A percentile compares a stretch with the other conserved stretches of the same genome.
Evolutionary conservation across 2,329 filamentous ascomycete genomes (phyloP).

Genomic region (Lizonia empirigonia): DNA sequence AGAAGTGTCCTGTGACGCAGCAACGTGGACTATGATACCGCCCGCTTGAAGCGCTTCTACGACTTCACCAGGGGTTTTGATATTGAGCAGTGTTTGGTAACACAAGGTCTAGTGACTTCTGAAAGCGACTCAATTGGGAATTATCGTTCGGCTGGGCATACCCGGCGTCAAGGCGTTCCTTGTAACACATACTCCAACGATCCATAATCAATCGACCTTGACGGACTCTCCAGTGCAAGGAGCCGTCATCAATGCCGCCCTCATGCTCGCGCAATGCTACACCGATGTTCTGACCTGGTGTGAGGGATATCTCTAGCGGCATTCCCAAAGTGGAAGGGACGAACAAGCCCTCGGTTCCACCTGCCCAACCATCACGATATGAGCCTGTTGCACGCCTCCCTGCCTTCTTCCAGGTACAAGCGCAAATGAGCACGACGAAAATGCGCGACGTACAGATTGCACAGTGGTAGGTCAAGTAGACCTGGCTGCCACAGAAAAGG

Average conservation of each 20-base stretch:
- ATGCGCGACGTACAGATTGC: background rate
- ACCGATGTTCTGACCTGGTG: conserved; percentile 1
- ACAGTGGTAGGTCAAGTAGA: background rate
- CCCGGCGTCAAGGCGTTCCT: conserved; percentile 7
- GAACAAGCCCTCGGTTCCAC: conserved; percentile 15
- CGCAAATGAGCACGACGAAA: background rate
- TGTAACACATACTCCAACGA: background rate
- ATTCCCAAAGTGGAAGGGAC: conserved; percentile 7
- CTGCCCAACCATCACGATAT: conserved; percentile 1
- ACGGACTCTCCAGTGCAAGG: background rate
- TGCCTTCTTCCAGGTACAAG: background rate
- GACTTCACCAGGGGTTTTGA: conserved; percentile 1
- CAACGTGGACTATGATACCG: conserved; percentile 64
- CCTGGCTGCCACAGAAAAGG: conserved; percentile 6
- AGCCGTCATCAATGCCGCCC: background rate
- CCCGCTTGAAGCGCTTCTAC: conserved; percentile 37
- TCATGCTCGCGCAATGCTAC: conserved; percentile 1
- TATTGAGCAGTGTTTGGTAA: conserved; percentile 4
- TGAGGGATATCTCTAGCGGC: conserved; percentile 5
- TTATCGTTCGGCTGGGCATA: conserved; percentile 11
- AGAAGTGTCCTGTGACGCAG: conserved; percentile 73
- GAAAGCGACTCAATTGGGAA: conserved; percentile 3
- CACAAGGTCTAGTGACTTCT: conserved; percentile 7
- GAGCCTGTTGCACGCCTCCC: conserved; percentile 1
- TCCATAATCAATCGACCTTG: background rate